Percentiles rank a stretch among this genome's conserved stretches.
Evolutionary conservation across 2,329 filamentous ascomycete species (phyloP).

Genomic region (Xylaria multiplex): DNA sequence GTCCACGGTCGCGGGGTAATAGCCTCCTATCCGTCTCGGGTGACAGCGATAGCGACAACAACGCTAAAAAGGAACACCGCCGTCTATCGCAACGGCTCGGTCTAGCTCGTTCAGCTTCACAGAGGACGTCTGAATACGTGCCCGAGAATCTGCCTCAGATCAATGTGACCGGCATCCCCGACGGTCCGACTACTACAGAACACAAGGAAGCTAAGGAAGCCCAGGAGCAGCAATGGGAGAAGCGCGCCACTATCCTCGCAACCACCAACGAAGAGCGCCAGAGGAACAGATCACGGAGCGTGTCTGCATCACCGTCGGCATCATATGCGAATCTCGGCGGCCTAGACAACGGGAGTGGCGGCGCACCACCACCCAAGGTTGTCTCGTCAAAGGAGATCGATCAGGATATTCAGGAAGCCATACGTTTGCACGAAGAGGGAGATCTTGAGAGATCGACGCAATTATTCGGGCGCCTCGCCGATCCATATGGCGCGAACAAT

Average conservation of each 20-base stretch:
- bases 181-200: conserved; percentile 21
- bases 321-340: conserved; percentile 46
- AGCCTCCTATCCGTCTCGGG: conserved; percentile 57
- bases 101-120: conserved; percentile 61
- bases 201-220: conserved; percentile 45
- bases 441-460: conserved; percentile 81
- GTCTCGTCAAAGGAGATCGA: conserved; percentile 66
- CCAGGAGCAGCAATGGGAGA: conserved; percentile 85
- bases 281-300: conserved; percentile 50
- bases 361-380: conserved; percentile 33
- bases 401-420: conserved; percentile 91
- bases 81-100: conserved; percentile 77
- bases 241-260: conserved; percentile 88
- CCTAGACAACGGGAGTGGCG: conserved; percentile 35
- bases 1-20: conserved; percentile 57
- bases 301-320: conserved; percentile 35
- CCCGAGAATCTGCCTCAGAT: conserved; percentile 84
- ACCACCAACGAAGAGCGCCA: conserved; percentile 65
- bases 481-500: conserved; percentile 87
- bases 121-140: conserved; percentile 75
- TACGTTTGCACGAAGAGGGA: conserved; percentile 87
- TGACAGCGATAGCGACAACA: conserved; percentile 43
- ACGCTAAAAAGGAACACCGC: conserved; percentile 46
- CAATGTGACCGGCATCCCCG: conserved; percentile 48
- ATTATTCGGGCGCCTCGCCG: conserved; percentile 85